Conservation (phyloP, 148 eudicot species). For the Vaccinium vitisidaea region DNA sequence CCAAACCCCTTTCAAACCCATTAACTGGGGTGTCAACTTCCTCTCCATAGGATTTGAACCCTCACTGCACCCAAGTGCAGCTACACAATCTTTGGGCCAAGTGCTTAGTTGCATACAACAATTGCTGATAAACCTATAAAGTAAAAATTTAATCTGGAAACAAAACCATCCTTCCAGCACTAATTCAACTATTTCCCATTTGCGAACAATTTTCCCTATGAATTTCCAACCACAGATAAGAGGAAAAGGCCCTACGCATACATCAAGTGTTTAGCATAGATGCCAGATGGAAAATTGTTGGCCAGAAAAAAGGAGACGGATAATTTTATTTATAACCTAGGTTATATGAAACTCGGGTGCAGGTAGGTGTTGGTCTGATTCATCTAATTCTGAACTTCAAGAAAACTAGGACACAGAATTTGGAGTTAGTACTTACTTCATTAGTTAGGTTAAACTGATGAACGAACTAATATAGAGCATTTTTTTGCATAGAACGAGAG, state of each 20-base stretch:
- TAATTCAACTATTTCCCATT: background rate
- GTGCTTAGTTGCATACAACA: background rate
- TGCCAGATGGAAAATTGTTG: background rate
- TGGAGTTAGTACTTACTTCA: background rate
- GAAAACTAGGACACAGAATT: background rate
- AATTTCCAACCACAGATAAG: background rate
- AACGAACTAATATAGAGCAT: background rate
- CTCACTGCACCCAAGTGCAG: too few species aligned
- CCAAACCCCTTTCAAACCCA: too few species aligned
- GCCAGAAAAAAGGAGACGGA: background rate
- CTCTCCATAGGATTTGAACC: too few species aligned
- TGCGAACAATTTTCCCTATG: background rate
- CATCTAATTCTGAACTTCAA: background rate
- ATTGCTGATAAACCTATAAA: background rate
- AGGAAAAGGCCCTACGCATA: background rate
- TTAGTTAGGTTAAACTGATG: background rate
- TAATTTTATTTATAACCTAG: background rate
- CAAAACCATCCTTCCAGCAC: background rate
- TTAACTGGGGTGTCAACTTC: too few species aligned
- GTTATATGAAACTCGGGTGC: too few species aligned
- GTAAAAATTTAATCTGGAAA: background rate
- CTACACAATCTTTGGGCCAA: too few species aligned
- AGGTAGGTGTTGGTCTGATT: background rate
- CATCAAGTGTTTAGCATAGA: background rate
- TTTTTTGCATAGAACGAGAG: background rate